phyloP scores from a whole-genome alignment of 192 early-diverging fungal genomes.

The Rhizoclosmatium globosum region DNA sequence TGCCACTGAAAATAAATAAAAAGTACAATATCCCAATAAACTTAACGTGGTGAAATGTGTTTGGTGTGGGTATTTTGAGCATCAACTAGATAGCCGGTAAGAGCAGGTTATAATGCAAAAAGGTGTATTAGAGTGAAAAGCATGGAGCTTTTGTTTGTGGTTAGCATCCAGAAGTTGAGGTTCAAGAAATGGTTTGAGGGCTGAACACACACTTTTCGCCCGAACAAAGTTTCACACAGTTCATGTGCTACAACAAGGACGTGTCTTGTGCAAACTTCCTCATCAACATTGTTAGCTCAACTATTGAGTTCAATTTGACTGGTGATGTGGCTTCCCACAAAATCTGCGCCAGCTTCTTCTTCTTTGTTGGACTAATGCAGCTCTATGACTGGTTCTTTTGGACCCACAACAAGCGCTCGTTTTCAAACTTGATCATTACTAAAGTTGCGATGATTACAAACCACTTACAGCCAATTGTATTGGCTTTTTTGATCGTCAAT shows the following conservation, averaged over 20 bases:
- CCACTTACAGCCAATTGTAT: conserved; percentile 5
- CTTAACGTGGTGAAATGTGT: no score
- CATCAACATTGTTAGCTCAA: neutral
- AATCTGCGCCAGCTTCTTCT: neutral
- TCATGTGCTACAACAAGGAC: conserved; percentile 2
- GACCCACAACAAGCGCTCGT: neutral
- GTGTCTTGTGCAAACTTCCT: neutral
- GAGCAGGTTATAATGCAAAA: no score
- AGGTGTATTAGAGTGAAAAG: no score
- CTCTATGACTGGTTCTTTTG: conserved; percentile 4
- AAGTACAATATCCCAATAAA: neutral
- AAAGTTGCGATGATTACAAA: conserved; percentile 4
- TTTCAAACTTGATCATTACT: neutral
- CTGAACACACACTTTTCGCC: no score
- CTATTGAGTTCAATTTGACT: neutral
- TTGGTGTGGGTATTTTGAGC: no score
- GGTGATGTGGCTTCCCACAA: conserved; percentile 6
- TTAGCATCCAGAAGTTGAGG: no score
- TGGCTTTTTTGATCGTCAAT: neutral
- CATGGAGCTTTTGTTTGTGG: no score
- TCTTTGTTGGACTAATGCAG: conserved; percentile 1
- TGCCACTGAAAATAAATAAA: neutral
- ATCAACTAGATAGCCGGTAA: no score
- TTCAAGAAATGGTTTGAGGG: no score
- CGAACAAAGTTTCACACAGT: no score